Evolutionary conservation across 1,284 basidiomycete genomes (phyloP).

Genomic region (Fistulina hepatica): DNA sequence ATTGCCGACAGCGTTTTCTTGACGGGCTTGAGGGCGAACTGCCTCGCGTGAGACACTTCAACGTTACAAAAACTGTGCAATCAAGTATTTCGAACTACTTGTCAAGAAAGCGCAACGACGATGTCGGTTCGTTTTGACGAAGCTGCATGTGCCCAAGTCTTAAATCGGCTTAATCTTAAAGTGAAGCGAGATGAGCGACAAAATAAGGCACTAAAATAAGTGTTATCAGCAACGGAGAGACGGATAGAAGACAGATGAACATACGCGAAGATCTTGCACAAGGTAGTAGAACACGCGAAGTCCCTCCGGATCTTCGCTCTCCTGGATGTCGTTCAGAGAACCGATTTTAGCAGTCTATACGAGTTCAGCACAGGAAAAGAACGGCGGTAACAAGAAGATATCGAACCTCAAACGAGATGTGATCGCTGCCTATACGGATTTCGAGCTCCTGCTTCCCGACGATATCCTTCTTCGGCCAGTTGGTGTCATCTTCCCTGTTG

Average conservation of each 20-base stretch:
- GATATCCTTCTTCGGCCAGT: slow-evolving; percentile 98
- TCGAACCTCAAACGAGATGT: slow-evolving; percentile 93
- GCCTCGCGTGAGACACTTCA: too few species aligned
- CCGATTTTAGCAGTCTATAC: slow-evolving; percentile 94
- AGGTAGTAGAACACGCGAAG: slow-evolving; percentile 98
- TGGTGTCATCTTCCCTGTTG: slow-evolving; percentile 87
- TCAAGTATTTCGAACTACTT: too few species aligned
- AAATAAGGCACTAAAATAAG: slow-evolving; percentile 76
- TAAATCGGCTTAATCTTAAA: slow-evolving; percentile 99
- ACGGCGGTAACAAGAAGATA: background rate
- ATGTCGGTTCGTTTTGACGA: too few species aligned
- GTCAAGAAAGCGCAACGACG: too few species aligned
- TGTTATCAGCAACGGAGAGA: slow-evolving; percentile 3
- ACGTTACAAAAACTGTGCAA: too few species aligned
- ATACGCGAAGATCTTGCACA: slow-evolving; percentile 91
- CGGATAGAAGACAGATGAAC: slow-evolving; percentile 13
- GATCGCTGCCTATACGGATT: slow-evolving; percentile 87
- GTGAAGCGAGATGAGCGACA: slow-evolving; percentile 94
- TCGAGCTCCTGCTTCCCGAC: slow-evolving; percentile 97
- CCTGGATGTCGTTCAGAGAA: slow-evolving; percentile 91
- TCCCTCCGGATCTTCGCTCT: slow-evolving; percentile 95
- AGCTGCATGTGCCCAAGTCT: too few species aligned
- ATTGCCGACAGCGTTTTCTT: too few species aligned
- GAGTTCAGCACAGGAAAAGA: background rate
- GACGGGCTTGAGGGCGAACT: too few species aligned